Conservation (phyloP, 176 grass and related monocot genomes). For the Themeda triandra region DNA sequence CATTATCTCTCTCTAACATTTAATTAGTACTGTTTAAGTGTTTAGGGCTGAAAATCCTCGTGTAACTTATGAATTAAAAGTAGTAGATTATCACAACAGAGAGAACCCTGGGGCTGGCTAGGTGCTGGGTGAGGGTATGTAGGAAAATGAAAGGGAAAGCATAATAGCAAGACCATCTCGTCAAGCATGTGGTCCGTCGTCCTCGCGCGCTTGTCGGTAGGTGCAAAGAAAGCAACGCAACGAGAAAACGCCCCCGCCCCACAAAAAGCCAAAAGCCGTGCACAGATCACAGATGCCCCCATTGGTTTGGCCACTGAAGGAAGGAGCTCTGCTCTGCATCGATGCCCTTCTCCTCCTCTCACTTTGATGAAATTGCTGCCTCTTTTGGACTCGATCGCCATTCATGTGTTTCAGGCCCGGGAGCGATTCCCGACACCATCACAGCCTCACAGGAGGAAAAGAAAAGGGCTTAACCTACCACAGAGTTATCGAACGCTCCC, state of each 20-base stretch:
- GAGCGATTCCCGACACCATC: conserved; percentile 25
- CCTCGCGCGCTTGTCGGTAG: neutral
- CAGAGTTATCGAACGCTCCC: neutral
- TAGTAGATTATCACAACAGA: neutral
- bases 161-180: neutral
- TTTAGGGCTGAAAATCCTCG: neutral
- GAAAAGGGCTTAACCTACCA: neutral
- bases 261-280: conserved; percentile 9
- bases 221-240: conserved; percentile 25
- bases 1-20: too few species aligned
- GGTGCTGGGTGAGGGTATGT: too few species aligned
- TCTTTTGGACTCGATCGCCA: neutral
- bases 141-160: neutral
- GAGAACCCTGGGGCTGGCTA: neutral
- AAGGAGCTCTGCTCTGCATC: neutral
- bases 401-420: conserved; percentile 22
- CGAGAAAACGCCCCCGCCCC: neutral
- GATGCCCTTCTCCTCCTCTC: too few species aligned
- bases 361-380: neutral
- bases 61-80: too few species aligned
- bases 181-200: neutral
- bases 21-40: too few species aligned
- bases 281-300: neutral
- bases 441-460: neutral
- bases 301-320: neutral